These are phyloP conservation scores for Bipolaris cookei DNA, from an alignment of 2,329 filamentous ascomycete genomes.

Conservation along the genomic window DNA sequence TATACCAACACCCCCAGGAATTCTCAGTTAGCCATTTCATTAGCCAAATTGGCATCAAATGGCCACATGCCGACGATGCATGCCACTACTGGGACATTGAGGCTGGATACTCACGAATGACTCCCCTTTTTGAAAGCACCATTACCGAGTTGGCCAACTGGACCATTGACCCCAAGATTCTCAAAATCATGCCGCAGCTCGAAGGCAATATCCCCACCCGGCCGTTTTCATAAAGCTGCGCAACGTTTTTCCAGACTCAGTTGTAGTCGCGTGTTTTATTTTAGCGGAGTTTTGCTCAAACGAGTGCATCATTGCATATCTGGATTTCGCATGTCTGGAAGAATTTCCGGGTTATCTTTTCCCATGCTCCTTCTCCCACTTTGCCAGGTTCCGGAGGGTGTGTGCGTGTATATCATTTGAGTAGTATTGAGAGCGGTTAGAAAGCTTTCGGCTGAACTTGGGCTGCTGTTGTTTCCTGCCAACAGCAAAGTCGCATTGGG, in stretches of 20 bases:
- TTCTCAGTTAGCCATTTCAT: constrained; percentile 37
- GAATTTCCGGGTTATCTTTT: neutral
- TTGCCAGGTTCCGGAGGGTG: no score
- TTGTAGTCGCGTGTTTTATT: constrained; percentile 3
- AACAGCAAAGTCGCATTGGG: no score
- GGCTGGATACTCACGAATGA: constrained; percentile 41
- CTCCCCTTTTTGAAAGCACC: constrained; percentile 43
- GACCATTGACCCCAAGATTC: constrained; percentile 44
- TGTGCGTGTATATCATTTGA: no score
- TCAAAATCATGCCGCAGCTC: constrained; percentile 43
- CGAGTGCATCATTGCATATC: no score
- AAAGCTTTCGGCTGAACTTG: no score
- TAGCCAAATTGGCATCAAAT: constrained; percentile 38
- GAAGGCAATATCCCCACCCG: constrained; percentile 39
- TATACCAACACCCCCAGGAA: constrained; percentile 44
- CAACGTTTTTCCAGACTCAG: neutral
- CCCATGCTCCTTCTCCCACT: neutral
- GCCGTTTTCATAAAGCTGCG: constrained; percentile 16
- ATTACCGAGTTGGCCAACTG: constrained; percentile 43
- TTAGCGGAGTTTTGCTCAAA: constrained; percentile 2
- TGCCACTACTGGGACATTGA: constrained; percentile 49
- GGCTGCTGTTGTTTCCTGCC: no score
- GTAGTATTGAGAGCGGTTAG: no score
- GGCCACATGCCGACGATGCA: constrained; percentile 46
- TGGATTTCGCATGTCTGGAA: no score